These are phyloP conservation scores for Solanum chiquidenum DNA, from an alignment of 257 asterid species.

Conservation along the genomic window DNA sequence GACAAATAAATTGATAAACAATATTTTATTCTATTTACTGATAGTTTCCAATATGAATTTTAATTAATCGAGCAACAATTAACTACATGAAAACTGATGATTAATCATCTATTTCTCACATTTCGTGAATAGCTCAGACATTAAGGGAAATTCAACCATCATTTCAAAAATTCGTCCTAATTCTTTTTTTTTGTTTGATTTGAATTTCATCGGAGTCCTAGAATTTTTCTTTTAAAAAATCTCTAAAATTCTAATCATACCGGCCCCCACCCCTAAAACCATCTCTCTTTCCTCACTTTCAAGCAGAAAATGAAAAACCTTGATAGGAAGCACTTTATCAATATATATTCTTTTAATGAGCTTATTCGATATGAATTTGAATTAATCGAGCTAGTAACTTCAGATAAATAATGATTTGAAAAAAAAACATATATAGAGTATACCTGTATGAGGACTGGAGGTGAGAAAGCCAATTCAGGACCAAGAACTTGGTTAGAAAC, in stretches of 20 bases:
- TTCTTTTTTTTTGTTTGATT: background rate
- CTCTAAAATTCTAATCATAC: background rate
- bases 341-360: background rate
- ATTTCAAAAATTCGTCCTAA: background rate
- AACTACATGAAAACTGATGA: background rate
- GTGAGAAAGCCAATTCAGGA: constrained; percentile 73
- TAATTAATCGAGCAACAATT: background rate
- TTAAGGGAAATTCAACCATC: background rate
- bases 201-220: background rate
- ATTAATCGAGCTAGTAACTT: background rate
- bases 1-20: too few relatives aligned
- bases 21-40: background rate
- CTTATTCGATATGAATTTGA: background rate
- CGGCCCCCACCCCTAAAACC: background rate
- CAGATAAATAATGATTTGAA: background rate
- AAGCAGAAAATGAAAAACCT: background rate
- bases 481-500: constrained; percentile 35
- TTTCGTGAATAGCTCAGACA: background rate
- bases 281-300: background rate
- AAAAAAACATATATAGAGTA: background rate
- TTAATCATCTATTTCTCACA: background rate
- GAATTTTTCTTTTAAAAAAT: background rate
- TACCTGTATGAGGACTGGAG: constrained; percentile 55
- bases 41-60: background rate
- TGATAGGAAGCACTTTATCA: background rate